Evolutionary conservation across 116 monocot genomes (phyloP), one percentile per base, ranked within the genome.

Genomic region (Dioscorea cayenensis): DNA sequence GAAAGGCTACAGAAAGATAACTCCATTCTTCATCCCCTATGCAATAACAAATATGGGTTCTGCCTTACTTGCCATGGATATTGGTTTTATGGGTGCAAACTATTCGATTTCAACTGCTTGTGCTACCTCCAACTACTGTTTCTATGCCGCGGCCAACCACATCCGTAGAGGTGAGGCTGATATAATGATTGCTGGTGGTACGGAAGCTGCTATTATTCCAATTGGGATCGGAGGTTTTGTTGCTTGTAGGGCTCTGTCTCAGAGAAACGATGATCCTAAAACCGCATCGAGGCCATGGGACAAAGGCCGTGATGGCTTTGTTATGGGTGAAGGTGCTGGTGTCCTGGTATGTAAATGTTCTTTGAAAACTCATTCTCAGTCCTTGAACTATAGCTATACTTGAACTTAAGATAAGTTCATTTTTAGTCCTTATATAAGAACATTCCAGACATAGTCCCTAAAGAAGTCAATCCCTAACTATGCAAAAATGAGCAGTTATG

Each of bases 251-350:
- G 97, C 97, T 65, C 63, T 99, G 38, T 99, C 97, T 2, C 97
- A 99, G 77, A 86, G 97, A 77, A 99, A 99, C 69, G 94, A 99
- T 82, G 94, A 99, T 25, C 97, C 97, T 22, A 73, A 80, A 75
- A 89, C 97, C 50, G 97, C 97, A 72, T 99, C 97, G 71, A 90
- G 97, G 83, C 97, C 97, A 66, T 99, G 97, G 97, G 97, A 99
- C 81, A 90, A 86, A 78, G 97, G 59, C 22, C 78, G 97, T 58
- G 97, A 99, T 86, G 97, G 97, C 21, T 99, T 99, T 82, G 97
- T 99, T 48, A 99, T 99, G 97, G 97, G 97, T 38, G 97, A 99
- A 82, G 97, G 97, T 72, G 86, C 97, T 80, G 97, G 97, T 70
- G 83, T 93, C 36, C 63, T 99, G 91, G 97, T 97, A 86, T 70